Evolutionary conservation across 2,329 filamentous ascomycete species (phyloP), one percentile per base, ranked within the genome.

Genomic region (Fusarium graminum): DNA sequence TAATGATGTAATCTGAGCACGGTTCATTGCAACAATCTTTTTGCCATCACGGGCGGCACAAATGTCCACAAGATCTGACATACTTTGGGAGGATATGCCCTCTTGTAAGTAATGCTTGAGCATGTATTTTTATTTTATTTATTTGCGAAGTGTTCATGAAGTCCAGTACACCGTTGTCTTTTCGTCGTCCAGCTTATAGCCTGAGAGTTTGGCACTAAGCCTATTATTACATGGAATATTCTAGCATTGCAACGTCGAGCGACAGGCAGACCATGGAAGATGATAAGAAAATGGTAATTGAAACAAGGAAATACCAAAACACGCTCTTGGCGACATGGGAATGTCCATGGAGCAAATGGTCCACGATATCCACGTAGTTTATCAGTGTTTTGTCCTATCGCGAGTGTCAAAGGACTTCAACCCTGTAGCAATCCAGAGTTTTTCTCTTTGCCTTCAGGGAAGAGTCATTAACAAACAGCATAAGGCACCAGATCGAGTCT

Each of bases 381-480:
- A 36, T 36, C 16, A 36, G 34, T 36, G 34, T 7, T 8, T 36
- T 36, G 7, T 7, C 34, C 34, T n/a, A 36, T 36, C 16, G 34
- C 34, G 7, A 36, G 16, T 8, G 34, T n/a, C 16, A 36, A 16
- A n/a, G 34, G 10, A 16, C 34, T 36, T 36, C 34, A 5, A 9
- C n/a, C 34, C 34, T 16, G 34, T 8, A 36, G n/a, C 10, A 36
- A 17, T n/a, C 34, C 16, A 17, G 3, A 34, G 7, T 25, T 52
- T 55, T 55, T 14, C 16, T 17, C n/a, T n/a, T 32, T 25, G 34
- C 6, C 9, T 26, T 12, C 17, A 36, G 34, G 28, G 14, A 59
- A 60, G 17, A 60, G 34, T 45, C 29, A 42, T 59, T 12, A n/a
- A 14, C 22, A 38, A 17, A 17, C 58, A 38, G 25, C 30, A 42